Percentiles rank a stretch among this genome's conserved stretches.
Conservation (phyloP, 768 basidiomycete species). For the Favolaschia claudopus region DNA sequence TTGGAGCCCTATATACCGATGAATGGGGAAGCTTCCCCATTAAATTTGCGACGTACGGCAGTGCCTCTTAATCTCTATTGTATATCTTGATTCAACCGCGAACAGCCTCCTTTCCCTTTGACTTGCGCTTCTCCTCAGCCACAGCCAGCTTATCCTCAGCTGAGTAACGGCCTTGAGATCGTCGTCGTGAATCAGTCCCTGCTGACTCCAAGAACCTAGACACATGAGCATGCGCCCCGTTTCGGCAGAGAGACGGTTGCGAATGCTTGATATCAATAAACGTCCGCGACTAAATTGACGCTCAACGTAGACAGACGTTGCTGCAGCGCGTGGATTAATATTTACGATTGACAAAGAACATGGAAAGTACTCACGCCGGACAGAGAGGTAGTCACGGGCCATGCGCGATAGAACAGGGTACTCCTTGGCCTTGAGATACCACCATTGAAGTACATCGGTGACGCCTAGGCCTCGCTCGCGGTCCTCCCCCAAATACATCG, state of each 20-base stretch:
- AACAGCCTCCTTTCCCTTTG: too few species aligned
- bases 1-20: too few species aligned
- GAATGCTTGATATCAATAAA: constrained; percentile 32
- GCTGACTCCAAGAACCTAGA: constrained; percentile 31
- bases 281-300: constrained; percentile 39
- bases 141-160: constrained; percentile 18
- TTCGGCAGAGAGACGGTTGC: constrained; percentile 31
- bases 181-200: constrained; percentile 27
- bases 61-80: too few species aligned
- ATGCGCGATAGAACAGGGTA: constrained; percentile 36
- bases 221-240: constrained; percentile 33
- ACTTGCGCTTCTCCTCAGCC: constrained; percentile 9
- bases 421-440: constrained; percentile 19
- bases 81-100: too few species aligned
- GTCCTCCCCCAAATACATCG: constrained; percentile 31
- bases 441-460: constrained; percentile 34
- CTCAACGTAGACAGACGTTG: constrained; percentile 40
- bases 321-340: constrained; percentile 26
- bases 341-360: background rate
- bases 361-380: constrained; percentile 35
- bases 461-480: constrained; percentile 26
- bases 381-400: too few species aligned
- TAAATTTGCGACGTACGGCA: too few species aligned
- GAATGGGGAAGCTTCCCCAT: too few species aligned
- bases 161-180: constrained; percentile 29